These are phyloP conservation scores for Aureobasidium pullulans DNA, from an alignment of 2,329 filamentous ascomycete species.

Conservation along the genomic window DNA sequence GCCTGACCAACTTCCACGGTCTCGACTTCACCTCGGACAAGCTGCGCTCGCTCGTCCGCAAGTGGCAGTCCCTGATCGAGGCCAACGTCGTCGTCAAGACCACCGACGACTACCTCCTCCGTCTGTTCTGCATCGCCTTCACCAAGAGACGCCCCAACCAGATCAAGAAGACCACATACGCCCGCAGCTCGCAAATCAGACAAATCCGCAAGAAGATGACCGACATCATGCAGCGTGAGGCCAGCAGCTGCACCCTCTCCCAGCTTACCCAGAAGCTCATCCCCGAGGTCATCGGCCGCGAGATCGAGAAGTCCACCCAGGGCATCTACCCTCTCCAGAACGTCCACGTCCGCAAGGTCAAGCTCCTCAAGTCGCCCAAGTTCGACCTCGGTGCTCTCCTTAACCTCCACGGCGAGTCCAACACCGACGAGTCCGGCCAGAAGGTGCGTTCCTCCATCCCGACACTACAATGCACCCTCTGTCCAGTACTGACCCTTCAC, in stretches of 20 bases:
- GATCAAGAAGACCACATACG: conserved; percentile 99
- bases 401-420: conserved; percentile 94
- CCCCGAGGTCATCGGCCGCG: conserved; percentile 96
- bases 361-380: conserved; percentile 97
- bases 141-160: conserved; percentile 99
- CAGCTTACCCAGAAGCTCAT: conserved; percentile 99
- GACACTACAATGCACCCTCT: background rate
- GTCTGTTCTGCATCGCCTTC: conserved; percentile 98
- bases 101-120: conserved; percentile 98
- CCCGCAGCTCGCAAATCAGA: conserved; percentile 91
- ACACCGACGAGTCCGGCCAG: conserved; percentile 91
- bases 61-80: conserved; percentile 99
- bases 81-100: conserved; percentile 99
- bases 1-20: conserved; percentile 99
- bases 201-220: conserved; percentile 99
- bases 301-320: conserved; percentile 99
- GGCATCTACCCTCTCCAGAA: conserved; percentile 99
- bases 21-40: conserved; percentile 99
- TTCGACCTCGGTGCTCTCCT: conserved; percentile 97
- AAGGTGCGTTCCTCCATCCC: conserved; percentile 54
- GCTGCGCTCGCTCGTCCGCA: conserved; percentile 96
- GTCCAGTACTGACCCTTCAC: background rate
- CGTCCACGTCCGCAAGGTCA: conserved; percentile 99
- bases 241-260: conserved; percentile 83
- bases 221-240: conserved; percentile 97